Evolutionary conservation across 2,329 filamentous ascomycete species (phyloP), one percentile per base, ranked within the genome.

Genomic region (Davidsoniella australis): DNA sequence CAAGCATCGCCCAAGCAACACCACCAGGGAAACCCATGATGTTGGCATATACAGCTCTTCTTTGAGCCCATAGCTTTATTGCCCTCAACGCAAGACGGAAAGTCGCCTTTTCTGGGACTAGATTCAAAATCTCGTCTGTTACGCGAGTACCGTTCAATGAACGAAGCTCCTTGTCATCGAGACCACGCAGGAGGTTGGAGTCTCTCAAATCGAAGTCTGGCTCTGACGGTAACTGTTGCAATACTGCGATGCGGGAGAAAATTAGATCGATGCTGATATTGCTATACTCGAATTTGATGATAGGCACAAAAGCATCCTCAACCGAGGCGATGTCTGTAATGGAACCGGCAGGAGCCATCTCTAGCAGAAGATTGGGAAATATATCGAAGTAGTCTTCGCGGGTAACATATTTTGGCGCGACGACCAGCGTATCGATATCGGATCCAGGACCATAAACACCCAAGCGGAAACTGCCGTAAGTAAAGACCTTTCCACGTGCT

Each of bases 1-100:
- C 88, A 59, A 98, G 75, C 83, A 98, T 95, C 10, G 89, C 91
- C 86, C 89, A 98, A 4, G 91, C 91, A 39, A 98, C 88, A 65
- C 91, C 91, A 57, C 91, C 91, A 2, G 91, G 91, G 57, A 91
- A 98, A 23, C 91, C 91, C 64, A 94, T 87, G 55, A 96, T 88
- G 59, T 95, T 95, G 55, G 86, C 86, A 61, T 96, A 96, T 44
- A 96, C 86, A 20, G 85, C 91, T 54, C 89, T 83, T 47, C 81
- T 78, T 60, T 94, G 85, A 8, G 91, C 88, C 91, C 91, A 98
- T 6, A 98, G 72, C 66, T 98, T 98, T 68, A 98, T 85, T 12
- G 87, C 88, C 46, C 91, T 78, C 54, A 96, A 65, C 8, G 91
- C 91, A 54, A 88, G 76, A 54, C 86, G 82, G 64, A 98, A 98